Evolutionary conservation across 768 basidiomycete genomes (phyloP), one percentile per base, ranked within the genome.

Genomic region (Phylloporus scabripes): DNA sequence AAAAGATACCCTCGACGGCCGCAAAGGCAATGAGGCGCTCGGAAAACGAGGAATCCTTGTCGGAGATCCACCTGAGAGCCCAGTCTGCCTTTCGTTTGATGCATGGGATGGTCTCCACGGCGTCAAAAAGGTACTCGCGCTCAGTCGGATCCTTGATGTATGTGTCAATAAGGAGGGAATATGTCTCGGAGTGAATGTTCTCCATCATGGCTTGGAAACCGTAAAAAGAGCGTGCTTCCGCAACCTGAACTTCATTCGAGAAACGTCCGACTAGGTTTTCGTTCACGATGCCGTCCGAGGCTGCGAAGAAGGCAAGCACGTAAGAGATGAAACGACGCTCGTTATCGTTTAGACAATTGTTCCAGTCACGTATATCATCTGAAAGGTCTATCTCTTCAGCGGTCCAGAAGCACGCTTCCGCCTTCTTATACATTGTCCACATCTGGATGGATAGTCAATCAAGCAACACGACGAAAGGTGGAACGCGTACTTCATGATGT

Each of bases 181-280:
- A 96, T 0, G 93, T 92, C 68, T 95, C 93, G 12, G 92, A 92
- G 68, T 96, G 93, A 49, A 95, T 80, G 70, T 95, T 96, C 64
- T 95, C 93, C 81, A 94, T 95, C 93, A 95, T 94, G 65, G 95
- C 88, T 67, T 96, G 93, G 71, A 93, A 95, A 15, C 92, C 92
- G 64, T 96, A 95, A 73, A 96, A 96, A 66, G 86, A 94, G 5
- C 92, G 83, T 8, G 91, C 93, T 67, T 96, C 93, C 5, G 92
- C 86, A 2, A 76, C 76, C 67, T 95, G 92, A 7, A 95, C 89
- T 63, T 95, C 93, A 50, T 78, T 82, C 9, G 88, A 89, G 71
- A 95, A 95, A 18, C 92, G 86, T 67, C 94, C 90, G 40, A 95
- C 78, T 11, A 96, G 76, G 68, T 96, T 95, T 70, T 95, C 92